These are phyloP conservation scores for Solanum paucissectum DNA, from an alignment of 257 asterid genomes.

Conservation along the genomic window DNA sequence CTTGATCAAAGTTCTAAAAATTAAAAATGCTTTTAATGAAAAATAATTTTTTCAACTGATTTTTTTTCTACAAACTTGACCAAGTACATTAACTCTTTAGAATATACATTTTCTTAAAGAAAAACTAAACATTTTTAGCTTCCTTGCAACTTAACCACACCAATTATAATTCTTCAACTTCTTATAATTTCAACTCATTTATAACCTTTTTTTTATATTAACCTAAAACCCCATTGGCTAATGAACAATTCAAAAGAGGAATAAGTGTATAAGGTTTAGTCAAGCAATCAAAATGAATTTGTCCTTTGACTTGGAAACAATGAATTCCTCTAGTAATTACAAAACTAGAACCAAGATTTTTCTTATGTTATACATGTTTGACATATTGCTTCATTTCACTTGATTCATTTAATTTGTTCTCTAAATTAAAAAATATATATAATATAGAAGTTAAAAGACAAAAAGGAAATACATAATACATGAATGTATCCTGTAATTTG, in stretches of 20 bases:
- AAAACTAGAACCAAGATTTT: not conserved
- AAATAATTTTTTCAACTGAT: not conserved
- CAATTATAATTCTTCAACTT: not conserved
- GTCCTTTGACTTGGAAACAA: not conserved
- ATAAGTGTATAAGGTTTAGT: not conserved
- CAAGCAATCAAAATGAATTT: not conserved
- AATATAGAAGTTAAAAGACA: not conserved
- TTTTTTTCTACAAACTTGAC: not conserved
- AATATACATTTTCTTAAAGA: not conserved
- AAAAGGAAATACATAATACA: not conserved
- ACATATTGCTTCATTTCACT: not conserved
- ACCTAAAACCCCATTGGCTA: not conserved
- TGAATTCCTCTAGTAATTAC: not conserved
- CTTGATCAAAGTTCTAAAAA: not conserved
- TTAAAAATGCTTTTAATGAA: not conserved
- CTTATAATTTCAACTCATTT: not conserved
- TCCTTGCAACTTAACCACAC: not conserved
- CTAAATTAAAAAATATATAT: not conserved
- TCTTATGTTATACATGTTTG: not conserved
- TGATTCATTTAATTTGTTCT: not conserved
- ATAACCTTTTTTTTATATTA: not conserved
- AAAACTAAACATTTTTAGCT: not conserved
- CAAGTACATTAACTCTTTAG: not conserved
- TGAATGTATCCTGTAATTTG: no score
- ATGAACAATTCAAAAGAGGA: not conserved